Conservation (phyloP, 1,139 yeast genomes). For the Debaryomycetaceae sp. region DNA sequence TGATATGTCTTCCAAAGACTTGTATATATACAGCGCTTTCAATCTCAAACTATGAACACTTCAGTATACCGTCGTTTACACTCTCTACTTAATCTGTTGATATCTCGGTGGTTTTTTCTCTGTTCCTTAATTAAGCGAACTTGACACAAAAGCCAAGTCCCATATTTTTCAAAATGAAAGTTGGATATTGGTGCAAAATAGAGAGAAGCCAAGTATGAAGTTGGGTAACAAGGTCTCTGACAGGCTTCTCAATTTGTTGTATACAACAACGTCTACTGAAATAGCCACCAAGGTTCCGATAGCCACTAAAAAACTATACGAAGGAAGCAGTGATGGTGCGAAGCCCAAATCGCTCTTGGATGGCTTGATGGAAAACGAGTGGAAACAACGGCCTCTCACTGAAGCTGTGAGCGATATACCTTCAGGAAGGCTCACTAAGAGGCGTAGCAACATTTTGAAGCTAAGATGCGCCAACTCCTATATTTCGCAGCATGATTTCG, state of each 20-base stretch:
- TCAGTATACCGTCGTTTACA: background rate
- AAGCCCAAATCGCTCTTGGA: conserved; percentile 23
- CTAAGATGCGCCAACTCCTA: conserved; percentile 36
- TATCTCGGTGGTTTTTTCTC: background rate
- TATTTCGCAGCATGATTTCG: conserved; percentile 36
- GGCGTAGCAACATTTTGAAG: conserved; percentile 28
- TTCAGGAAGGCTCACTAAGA: conserved; percentile 2
- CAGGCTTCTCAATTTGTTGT: conserved; percentile 28
- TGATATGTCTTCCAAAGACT: background rate
- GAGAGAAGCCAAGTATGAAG: conserved; percentile 10
- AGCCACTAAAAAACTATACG: conserved; percentile 25
- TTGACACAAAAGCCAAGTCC: conserved; percentile 1
- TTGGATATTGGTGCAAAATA: background rate
- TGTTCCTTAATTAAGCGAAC: background rate
- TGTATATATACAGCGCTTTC: background rate
- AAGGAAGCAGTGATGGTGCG: conserved; percentile 8
- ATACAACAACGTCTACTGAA: conserved; percentile 27
- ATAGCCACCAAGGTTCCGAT: conserved; percentile 24
- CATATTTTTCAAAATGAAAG: background rate
- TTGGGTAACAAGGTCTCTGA: conserved; percentile 21
- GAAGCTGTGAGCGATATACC: conserved; percentile 24
- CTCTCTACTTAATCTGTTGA: background rate
- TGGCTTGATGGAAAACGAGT: conserved; percentile 26
- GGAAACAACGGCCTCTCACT: conserved; percentile 27
- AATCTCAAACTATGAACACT: background rate